A percentile compares a stretch with the other conserved stretches of the same genome.
These are phyloP conservation scores for Polytrichum formosum DNA, from an alignment of 225 moss, liverwort and hornwort genomes.

Conservation along the genomic window DNA sequence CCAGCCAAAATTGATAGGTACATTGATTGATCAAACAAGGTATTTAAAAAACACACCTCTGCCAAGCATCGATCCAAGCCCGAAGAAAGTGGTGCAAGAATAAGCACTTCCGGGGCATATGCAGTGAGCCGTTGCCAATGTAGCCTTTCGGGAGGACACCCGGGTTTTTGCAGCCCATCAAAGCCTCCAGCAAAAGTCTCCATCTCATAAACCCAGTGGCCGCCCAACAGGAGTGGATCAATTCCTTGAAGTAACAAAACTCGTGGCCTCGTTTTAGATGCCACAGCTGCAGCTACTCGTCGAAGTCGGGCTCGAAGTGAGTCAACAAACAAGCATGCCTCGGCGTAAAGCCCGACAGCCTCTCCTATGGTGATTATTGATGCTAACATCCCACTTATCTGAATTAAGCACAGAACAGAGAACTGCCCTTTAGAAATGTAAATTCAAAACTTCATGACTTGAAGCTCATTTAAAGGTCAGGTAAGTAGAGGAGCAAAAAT, in stretches of 20 bases:
- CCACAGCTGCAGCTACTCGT: constrained; percentile 54
- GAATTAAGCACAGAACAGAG: constrained; percentile 10
- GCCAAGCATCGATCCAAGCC: constrained; percentile 48
- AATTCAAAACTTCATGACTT: too few relatives aligned
- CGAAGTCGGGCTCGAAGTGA: constrained; percentile 60
- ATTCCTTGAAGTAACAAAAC: constrained; percentile 59
- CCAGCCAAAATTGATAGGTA: background rate
- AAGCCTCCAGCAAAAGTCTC: constrained; percentile 56
- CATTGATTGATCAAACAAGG: background rate
- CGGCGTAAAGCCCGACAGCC: constrained; percentile 55
- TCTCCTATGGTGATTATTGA: constrained; percentile 58
- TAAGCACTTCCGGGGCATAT: constrained; percentile 65
- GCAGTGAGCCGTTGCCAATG: constrained; percentile 47
- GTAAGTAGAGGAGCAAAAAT: too few relatives aligned
- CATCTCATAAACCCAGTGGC: constrained; percentile 71
- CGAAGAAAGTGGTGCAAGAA: constrained; percentile 51
- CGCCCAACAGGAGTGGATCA: constrained; percentile 58
- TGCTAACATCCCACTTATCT: constrained; percentile 57
- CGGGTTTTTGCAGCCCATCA: constrained; percentile 61
- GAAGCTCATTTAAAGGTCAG: too few relatives aligned
- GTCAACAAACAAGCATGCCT: constrained; percentile 54
- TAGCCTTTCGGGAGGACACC: constrained; percentile 52
- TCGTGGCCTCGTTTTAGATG: constrained; percentile 46
- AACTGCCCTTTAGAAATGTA: background rate
- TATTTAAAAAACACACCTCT: constrained; percentile 35